Base-by-base conservation (phyloP, 176 grass and related monocot genomes). In the Otatea glauca region DNA sequence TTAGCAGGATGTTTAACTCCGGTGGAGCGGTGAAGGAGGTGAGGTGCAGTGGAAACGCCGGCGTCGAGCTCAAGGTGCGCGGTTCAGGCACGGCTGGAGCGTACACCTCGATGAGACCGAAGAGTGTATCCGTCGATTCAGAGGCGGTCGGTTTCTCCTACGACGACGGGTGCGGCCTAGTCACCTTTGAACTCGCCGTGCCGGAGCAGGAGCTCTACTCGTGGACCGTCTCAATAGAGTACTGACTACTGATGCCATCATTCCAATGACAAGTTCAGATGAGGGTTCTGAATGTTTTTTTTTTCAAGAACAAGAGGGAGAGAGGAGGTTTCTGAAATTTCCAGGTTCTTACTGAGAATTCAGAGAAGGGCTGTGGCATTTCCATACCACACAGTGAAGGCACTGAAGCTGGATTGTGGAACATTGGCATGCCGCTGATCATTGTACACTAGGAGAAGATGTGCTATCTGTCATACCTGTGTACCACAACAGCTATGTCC, bases 1-100 rank as follows among this genome's bases (percentile, higher is more conserved):
- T 94, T 55, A 39, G 86, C 56, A 14, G 58, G 18, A 92, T 97
- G 94, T 94, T 97, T 62, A 97, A 97, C 73, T 94, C 91, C 59
- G 89, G 94, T 10, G 91, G 91, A 21, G 91, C 94, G 3, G 81
- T 97, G 50, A 84, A 76, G 75, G 87, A 71, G 47, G 6, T 94
- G 39, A 84, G 59, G 10, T 54, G 66, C 25, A 66, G 5, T 0
- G 74, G 14, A 9, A 45, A 70, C 9, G 20, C 27, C 24, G 68
- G 38, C 9, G 67, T 90, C 3, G 71, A 84, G 82, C 9, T 94
- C 18, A 82, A 72, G 54, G n/a, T 92, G 27, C 81, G 78, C 2
- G 92, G 92, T 4, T 64, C 87, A 0, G 92, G 94, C 24, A 88
- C 8, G 3, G 50, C 85, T 10, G 92, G 92, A 25, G 71, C 81